Evolutionary conservation across 2,329 filamentous ascomycete species (phyloP), one percentile per base, ranked within the genome.

Genomic region (Nigrograna mackinnonii): DNA sequence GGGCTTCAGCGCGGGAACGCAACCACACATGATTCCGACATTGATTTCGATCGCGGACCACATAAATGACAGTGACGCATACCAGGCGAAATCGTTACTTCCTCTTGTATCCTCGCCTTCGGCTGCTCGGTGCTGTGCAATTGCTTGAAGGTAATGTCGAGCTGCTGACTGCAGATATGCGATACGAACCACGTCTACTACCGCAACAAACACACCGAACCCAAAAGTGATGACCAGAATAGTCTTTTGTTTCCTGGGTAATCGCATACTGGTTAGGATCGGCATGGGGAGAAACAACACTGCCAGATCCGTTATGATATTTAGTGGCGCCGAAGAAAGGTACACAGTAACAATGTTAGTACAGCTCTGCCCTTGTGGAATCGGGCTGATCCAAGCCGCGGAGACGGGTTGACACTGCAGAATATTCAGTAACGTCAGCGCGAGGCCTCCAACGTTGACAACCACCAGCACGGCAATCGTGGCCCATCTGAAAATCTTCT

Each of bases 1-100:
- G 1, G 92, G 91, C 64, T 96, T 96, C 48, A 96, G 73, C 0
- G 87, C 92, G 6, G 92, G 92, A n/a, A 96, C 87, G 57, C 91
- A 96, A 31, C 87, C 91, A 61, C 89, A 95, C 50, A 91, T 86
- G 55, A 96, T 91, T 14, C 90, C 91, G 1, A 95, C 77, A 52
- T 95, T 94, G 60, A 96, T 90, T 67, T 96, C 91, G 40, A 96
- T 84, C 11, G 86, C 87, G 13, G 88, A 92, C 92, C 91, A 97
- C 88, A 96, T 92, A 61, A 95, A 86, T 0, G 89, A 89, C 4
- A 91, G 72, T 1, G 89, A 89, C 1, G 89, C 88, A 60, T 92
- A 91, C 84, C 78, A 83, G 26, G 76, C 76, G 46, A 81, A 79
- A 50, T 83, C 79, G 6, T 71, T 72, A 7, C 65, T 59, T 34